A percentile compares a stretch with the other conserved stretches of the same genome.
phyloP scores from a whole-genome alignment of 2,329 filamentous ascomycete species.

The Aspergillus brunneoviolaceus region DNA sequence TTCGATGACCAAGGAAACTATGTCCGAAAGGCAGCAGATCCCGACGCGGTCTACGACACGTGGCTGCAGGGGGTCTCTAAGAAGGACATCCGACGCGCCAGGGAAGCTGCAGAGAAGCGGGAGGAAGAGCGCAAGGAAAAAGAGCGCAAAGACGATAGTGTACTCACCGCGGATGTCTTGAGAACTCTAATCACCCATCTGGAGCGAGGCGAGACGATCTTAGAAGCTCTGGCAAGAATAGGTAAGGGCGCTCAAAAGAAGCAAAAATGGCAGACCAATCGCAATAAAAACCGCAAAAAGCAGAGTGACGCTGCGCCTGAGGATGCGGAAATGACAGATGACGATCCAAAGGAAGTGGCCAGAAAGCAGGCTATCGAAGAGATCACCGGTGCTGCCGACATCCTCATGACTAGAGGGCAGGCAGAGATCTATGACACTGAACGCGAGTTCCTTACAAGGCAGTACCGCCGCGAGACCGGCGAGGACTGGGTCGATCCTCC shows the following conservation, averaged over 20 bases:
- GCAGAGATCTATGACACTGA: constrained; percentile 90
- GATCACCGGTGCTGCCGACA: constrained; percentile 88
- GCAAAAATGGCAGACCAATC: constrained; percentile 62
- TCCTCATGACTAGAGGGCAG: constrained; percentile 76
- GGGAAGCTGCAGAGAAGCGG: constrained; percentile 80
- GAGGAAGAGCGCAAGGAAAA: constrained; percentile 73
- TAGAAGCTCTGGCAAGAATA: constrained; percentile 83
- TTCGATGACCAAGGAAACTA: constrained; percentile 93
- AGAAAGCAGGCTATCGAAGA: constrained; percentile 73
- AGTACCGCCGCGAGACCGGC: constrained; percentile 81
- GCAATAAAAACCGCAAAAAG: constrained; percentile 51
- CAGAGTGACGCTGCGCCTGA: constrained; percentile 41
- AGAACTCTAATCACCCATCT: constrained; percentile 69
- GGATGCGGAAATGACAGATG: constrained; percentile 70
- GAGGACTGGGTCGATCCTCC: constrained; percentile 72
- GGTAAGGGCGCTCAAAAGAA: constrained; percentile 65
- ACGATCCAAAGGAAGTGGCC: constrained; percentile 67
- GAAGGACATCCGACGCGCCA: constrained; percentile 86
- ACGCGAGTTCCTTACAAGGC: constrained; percentile 76
- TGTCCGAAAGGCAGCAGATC: constrained; percentile 82
- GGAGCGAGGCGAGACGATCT: constrained; percentile 76
- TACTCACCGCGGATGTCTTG: constrained; percentile 72
- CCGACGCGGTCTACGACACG: constrained; percentile 83
- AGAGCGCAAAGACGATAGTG: constrained; percentile 70
- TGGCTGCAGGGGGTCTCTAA: constrained; percentile 94